Conservation (phyloP, 2,329 filamentous ascomycete species). For the Aureobasidium sp. region DNA sequence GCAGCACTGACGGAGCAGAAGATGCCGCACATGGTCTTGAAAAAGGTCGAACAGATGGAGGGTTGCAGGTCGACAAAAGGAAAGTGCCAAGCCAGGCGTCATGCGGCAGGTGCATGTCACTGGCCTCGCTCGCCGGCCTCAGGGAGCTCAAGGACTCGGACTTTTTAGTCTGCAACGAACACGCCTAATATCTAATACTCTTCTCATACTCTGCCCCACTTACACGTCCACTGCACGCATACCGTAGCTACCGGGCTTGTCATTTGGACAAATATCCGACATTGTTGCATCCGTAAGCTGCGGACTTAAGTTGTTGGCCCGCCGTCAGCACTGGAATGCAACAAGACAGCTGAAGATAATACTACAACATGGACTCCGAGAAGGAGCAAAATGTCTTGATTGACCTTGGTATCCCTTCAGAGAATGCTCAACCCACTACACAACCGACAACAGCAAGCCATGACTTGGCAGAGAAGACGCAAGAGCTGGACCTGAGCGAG, state of each 20-base stretch:
- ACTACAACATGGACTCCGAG: not conserved
- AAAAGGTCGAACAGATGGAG: not conserved
- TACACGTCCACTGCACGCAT: not conserved
- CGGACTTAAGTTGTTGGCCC: not conserved
- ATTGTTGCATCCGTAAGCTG: not conserved
- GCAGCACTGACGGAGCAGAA: constrained; percentile 26
- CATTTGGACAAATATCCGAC: not conserved
- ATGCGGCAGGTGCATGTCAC: not conserved
- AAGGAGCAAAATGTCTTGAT: constrained; percentile 3
- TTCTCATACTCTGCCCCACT: not conserved
- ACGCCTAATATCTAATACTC: constrained; percentile 4
- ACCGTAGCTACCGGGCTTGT: not conserved
- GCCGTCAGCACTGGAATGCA: constrained; percentile 1
- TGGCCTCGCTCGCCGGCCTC: not conserved
- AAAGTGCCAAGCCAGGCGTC: constrained; percentile 5
- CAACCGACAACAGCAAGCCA: not conserved
- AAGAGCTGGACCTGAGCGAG: not conserved
- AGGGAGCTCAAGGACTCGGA: not conserved
- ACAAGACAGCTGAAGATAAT: not conserved
- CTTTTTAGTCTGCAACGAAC: not conserved
- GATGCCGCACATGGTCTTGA: constrained; percentile 27
- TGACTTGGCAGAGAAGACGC: not conserved
- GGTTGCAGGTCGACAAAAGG: not conserved
- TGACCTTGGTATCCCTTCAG: constrained; percentile 3
- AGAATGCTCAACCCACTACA: not conserved